Evolutionary conservation across 2,329 filamentous ascomycete genomes (phyloP), one percentile per base, ranked within the genome.

Genomic region (Emergomyces pasteurianus): DNA sequence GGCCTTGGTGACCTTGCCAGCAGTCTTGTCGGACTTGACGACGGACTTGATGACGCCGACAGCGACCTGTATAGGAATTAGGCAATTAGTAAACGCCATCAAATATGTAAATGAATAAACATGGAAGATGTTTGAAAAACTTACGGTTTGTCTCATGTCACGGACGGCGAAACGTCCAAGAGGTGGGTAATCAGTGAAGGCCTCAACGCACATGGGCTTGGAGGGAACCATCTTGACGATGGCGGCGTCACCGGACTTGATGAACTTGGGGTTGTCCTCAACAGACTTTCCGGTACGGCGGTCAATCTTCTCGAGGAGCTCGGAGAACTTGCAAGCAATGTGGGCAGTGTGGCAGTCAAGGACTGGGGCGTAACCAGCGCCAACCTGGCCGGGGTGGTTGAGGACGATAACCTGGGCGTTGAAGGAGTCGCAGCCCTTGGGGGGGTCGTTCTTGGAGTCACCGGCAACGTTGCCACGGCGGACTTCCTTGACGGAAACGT

Each of bases 141-240:
- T 89, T 71, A 94, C 73, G 68, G 71, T 73, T 66, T 76, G 76
- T 64, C 78, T 73, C 92, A 96, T 96, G 83, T 96, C 92, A 88
- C 92, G 92, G 86, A 99, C 94, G 80, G 94, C 94, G 86, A 99
- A 99, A 88, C 94, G 92, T 80, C 94, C 94, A 74, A 99, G 91
- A 80, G 94, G 94, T 76, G 94, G 92, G 86, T 97, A 99, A 78
- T 96, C 91, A 75, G 92, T 96, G 91, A 97, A 99, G 73, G 94
- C 84, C 90, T 99, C 94, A 81, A 99, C 94, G 81, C 94, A 99
- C 94, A 99, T 99, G 79, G 94, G 94, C 92, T 99, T 99, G 84
- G 92, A 96, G 79, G 94, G 94, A 85, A 96, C 78, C 94, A 99
- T 97, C 91, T 96, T 97, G 84, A 99, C 94, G 83, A 99, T 99